Evolutionary conservation across 2,329 filamentous ascomycete genomes (phyloP), one percentile per base, ranked within the genome.

Genomic region (Tolypocladium tropicale): DNA sequence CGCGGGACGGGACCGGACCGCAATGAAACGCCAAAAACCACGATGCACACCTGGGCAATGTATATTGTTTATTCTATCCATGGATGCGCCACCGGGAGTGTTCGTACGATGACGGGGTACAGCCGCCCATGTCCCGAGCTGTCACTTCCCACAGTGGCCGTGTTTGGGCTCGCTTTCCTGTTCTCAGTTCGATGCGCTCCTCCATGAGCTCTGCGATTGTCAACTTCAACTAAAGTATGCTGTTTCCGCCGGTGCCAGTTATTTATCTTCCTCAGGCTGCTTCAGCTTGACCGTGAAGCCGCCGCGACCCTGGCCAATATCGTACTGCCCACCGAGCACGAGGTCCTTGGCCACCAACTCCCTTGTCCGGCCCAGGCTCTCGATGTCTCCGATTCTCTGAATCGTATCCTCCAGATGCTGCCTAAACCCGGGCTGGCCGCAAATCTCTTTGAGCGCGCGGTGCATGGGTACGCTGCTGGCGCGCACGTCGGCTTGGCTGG

Each of bases 381-480:
- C 94, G 67, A 99, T 99, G 61, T 88, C 92, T n/a, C 79, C 74
- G 62, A 99, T 99, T 25, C 94, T 82, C 57, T 93, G 81, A 28
- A 96, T 75, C 0, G 94, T 97, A 3, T 81, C 85, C 59, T 95
- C 85, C 18, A 99, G 75, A 68, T 91, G 86, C 61, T 92, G 77
- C 28, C 90, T 84, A 69, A 99, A 99, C 6, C 89, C 89, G 4
- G 83, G 80, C 63, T 86, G 73, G 3, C 76, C 70, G 67, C 91
- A 96, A 14, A 99, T 92, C 65, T 92, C 84, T 56, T 84, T 81
- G 72, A 99, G 95, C 0, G 94, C 94, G 52, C 85, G 84, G 71
- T 95, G 90, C 94, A 99, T 99, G 2, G 94, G 94, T 30, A 99
- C 93, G 2, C 87, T 93, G 70, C 95, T 93, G 1, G 94, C 94